Conservation (phyloP, 768 basidiomycete genomes). For the Flagelloscypha sp. region DNA sequence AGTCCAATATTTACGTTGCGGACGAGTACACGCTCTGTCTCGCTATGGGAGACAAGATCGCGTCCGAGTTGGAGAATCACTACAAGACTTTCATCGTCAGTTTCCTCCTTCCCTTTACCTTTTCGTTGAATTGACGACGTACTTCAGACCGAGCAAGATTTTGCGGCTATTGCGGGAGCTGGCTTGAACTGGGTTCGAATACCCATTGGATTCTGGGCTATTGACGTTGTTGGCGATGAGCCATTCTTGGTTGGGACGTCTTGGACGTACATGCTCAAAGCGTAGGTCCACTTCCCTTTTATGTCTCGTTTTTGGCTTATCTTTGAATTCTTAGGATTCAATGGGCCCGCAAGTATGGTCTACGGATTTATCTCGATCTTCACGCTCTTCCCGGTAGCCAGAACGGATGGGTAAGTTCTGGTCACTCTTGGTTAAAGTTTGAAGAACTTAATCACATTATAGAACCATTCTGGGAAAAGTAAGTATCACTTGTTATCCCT, state of each 20-base stretch:
- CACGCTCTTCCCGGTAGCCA: constrained; percentile 68
- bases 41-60: constrained; percentile 58
- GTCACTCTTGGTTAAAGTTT: not conserved
- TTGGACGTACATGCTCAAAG: constrained; percentile 53
- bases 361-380: constrained; percentile 81
- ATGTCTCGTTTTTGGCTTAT: constrained; percentile 27
- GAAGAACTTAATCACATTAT: constrained; percentile 16
- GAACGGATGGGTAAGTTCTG: constrained; percentile 79
- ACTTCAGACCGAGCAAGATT: constrained; percentile 61
- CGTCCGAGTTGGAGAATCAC: constrained; percentile 65
- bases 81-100: constrained; percentile 80
- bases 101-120: constrained; percentile 7
- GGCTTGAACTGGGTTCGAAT: constrained; percentile 86
- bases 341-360: constrained; percentile 91
- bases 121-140: constrained; percentile 4
- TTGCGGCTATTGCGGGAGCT: constrained; percentile 64
- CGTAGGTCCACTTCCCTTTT: constrained; percentile 12
- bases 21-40: constrained; percentile 74
- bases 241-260: constrained; percentile 72
- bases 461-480: constrained; percentile 50
- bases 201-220: constrained; percentile 82
- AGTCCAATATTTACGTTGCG: constrained; percentile 33
- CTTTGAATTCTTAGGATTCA: constrained; percentile 55
- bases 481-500: not conserved
- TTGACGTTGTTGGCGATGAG: constrained; percentile 66